phyloP scores from a whole-genome alignment of 352 stramenopile species.

The Phytophthora parvispora region DNA sequence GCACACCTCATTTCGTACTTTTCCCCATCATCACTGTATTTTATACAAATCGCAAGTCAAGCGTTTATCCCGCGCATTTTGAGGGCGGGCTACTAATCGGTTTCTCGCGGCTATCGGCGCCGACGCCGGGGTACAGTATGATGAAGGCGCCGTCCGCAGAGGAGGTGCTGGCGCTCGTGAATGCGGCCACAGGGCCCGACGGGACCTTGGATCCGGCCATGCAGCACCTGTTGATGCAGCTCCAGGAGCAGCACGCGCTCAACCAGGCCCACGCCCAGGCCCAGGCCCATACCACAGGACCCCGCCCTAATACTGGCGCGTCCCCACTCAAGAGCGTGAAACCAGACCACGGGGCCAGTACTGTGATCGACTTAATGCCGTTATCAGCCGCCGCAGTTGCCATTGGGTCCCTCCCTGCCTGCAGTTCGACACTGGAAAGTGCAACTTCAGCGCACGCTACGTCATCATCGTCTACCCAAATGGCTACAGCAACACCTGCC shows the following conservation, averaged over 20 bases:
- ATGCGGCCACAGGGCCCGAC: constrained; percentile 44
- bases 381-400: constrained; percentile 30
- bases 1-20: no score
- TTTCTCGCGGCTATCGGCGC: constrained; percentile 3
- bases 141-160: constrained; percentile 64
- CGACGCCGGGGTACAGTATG: no score
- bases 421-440: constrained; percentile 10
- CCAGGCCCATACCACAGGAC: constrained; percentile 8
- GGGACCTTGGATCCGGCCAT: constrained; percentile 51
- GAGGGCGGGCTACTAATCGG: constrained; percentile 36
- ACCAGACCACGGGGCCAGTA: not conserved
- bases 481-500: not conserved
- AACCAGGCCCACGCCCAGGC: constrained; percentile 28
- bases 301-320: constrained; percentile 2
- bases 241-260: constrained; percentile 47
- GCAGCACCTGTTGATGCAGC: constrained; percentile 70
- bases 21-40: no score
- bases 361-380: constrained; percentile 40
- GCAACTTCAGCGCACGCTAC: not conserved
- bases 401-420: constrained; percentile 11
- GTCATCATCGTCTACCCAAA: not conserved
- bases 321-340: constrained; percentile 5
- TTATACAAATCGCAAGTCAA: no score
- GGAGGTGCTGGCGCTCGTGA: constrained; percentile 69
- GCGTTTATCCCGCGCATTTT: no score